Base-by-base conservation (phyloP, 1,284 basidiomycete species). In the Takashimella tepidaria region DNA sequence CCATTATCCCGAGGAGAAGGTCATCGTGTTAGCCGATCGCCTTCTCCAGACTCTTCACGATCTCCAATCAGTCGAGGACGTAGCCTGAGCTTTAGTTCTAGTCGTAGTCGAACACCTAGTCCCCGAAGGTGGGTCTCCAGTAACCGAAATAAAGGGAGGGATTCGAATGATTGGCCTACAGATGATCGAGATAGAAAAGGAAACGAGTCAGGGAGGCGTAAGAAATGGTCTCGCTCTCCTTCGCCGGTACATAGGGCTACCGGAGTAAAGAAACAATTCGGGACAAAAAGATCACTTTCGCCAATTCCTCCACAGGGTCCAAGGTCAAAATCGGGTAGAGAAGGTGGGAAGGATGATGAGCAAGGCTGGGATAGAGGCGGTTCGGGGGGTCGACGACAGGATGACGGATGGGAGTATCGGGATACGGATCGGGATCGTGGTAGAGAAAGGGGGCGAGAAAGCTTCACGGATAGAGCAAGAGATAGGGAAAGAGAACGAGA, bases 281-380 rank as follows among this genome's bases (percentile, higher is more conserved):
- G 44, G 16, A 22, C n/a, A 41, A 37, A 27, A 37, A 25, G 46
- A 31, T 26, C 44, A 23, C 46, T 47, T 37, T 23, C 49, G 24
- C 24, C n/a, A n/a, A n/a, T 41, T 6, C 41, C 49, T 42, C 51
- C 8, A 5, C 6, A 20, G 11, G 5, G 13, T 47, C 22, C 51
- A 46, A 42, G 42, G 45, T 5, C 22, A 24, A 13, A 23, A 48
- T 41, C 21, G 41, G 40, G 49, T 6, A 25, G 41, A 24, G 45
- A 44, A 13, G 45, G 49, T 19, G 27, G 45, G 24, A 44, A 41
- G 24, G 42, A 52, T 45, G 21, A 42, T 41, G 43, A 49, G 41
- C 10, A n/a, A n/a, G n/a, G n/a, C n/a, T n/a, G n/a, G n/a, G 31
- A 16, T 8, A 37, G 16, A 8, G 31, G 31, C 31, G 16, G 8